A percentile compares a stretch with the other conserved stretches of the same genome.
phyloP scores from a whole-genome alignment of 164 flowering plant species.

The Vitis amurensis region DNA sequence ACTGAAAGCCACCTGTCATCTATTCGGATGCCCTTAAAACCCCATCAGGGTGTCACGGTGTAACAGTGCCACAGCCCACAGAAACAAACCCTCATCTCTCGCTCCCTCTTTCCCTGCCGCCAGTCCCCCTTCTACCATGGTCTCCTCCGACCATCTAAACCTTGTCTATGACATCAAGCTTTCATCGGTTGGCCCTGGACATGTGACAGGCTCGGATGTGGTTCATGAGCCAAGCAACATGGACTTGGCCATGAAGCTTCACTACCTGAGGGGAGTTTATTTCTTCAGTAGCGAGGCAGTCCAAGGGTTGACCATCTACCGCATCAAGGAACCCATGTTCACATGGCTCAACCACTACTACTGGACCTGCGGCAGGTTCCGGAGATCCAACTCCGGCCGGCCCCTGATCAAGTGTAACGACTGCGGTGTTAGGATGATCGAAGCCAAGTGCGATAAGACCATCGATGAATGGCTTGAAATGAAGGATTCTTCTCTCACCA shows the following conservation, averaged over 20 bases:
- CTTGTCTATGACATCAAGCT: conserved; percentile 27
- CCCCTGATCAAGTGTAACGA: conserved; percentile 76
- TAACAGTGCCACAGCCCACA: too few relatives aligned
- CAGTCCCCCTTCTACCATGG: too few relatives aligned
- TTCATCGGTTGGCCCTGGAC: conserved; percentile 66
- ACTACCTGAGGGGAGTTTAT: conserved; percentile 61
- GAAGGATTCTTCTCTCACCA: conserved; percentile 20
- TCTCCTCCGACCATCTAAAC: too few relatives aligned
- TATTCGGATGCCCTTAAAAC: too few relatives aligned
- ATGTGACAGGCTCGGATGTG: conserved; percentile 37
- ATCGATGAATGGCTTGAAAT: conserved; percentile 47
- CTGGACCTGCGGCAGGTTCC: conserved; percentile 47
- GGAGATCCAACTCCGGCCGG: conserved; percentile 50
- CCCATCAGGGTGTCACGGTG: too few relatives aligned
- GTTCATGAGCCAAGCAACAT: conserved; percentile 35
- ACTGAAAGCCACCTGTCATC: too few relatives aligned
- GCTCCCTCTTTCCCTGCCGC: too few relatives aligned
- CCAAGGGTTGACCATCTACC: conserved; percentile 23
- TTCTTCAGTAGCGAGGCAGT: conserved; percentile 42
- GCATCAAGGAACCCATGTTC: conserved; percentile 62
- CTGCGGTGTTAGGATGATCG: conserved; percentile 62
- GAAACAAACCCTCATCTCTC: too few relatives aligned
- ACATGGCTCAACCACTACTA: conserved; percentile 35
- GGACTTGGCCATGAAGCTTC: conserved; percentile 76
- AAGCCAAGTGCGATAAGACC: conserved; percentile 39